These are phyloP conservation scores for Bolboschoenoplectus hybrid DNA, from an alignment of 202 grass and related monocot genomes.

Conservation along the genomic window DNA sequence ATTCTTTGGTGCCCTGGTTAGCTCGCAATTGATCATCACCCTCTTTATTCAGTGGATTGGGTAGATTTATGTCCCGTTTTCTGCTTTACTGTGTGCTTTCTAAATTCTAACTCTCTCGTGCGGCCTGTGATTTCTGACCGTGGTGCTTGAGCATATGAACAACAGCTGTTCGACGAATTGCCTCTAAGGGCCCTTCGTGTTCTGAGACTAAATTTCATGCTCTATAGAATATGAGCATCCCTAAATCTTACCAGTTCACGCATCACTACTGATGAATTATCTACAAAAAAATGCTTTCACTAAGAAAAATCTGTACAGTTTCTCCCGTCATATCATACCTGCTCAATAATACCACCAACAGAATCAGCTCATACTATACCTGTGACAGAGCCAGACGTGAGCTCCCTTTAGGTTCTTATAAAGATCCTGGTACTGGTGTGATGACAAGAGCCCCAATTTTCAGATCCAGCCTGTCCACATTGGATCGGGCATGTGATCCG, in stretches of 20 bases:
- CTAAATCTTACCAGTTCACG: not conserved
- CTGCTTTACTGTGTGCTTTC: not conserved
- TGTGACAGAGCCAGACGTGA: not conserved
- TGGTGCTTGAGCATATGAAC: not conserved
- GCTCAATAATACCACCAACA: not conserved
- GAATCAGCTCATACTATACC: not conserved
- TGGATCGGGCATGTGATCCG: conserved; percentile 65
- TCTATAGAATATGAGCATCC: not conserved
- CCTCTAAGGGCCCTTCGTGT: not conserved
- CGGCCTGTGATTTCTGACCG: not conserved
- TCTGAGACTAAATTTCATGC: not conserved
- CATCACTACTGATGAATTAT: not conserved
- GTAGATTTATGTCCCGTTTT: too few relatives aligned
- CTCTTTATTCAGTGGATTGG: too few relatives aligned
- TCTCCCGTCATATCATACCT: not conserved
- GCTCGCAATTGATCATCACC: not conserved
- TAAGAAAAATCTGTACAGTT: conserved; percentile 15
- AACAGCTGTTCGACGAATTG: conserved; percentile 13
- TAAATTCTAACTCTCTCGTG: not conserved
- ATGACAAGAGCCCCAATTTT: not conserved
- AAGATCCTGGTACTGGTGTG: not conserved
- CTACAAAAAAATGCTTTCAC: conserved; percentile 9
- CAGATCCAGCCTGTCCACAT: conserved; percentile 17
- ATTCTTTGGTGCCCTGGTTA: not conserved
- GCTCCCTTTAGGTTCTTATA: not conserved